phyloP scores from a whole-genome alignment of 78 protist species.

The Dictyostelium capitatum region DNA sequence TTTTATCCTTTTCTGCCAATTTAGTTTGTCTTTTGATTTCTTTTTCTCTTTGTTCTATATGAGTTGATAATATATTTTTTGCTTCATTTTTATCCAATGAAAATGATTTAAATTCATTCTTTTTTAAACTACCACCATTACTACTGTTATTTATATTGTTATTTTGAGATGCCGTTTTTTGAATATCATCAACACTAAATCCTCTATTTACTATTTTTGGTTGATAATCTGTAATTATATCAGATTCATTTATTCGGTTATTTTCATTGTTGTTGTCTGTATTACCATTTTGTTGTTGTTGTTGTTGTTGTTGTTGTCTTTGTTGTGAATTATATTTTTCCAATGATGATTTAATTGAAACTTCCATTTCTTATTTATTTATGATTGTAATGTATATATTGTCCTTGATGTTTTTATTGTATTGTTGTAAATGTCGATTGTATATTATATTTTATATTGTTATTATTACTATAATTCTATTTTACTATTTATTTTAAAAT shows the following conservation, averaged over 20 bases:
- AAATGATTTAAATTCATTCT: slow-evolving; percentile 1
- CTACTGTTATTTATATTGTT: slow-evolving; percentile 9
- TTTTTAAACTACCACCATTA: background rate
- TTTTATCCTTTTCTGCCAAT: slow-evolving; percentile 71
- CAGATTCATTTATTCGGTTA: background rate
- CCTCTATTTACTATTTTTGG: slow-evolving; percentile 35
- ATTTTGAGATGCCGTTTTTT: too few relatives aligned
- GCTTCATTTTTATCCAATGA: slow-evolving; percentile 34
- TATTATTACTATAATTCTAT: background rate
- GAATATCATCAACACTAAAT: background rate
- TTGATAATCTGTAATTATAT: slow-evolving; percentile 23
- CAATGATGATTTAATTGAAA: slow-evolving; percentile 11
- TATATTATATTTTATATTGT: background rate
- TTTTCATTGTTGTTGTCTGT: background rate
- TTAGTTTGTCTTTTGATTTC: slow-evolving; percentile 60
- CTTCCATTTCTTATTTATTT: background rate
- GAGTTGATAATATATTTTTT: slow-evolving; percentile 44
- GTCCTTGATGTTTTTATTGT: too few relatives aligned
- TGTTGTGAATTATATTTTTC: slow-evolving; percentile 10
- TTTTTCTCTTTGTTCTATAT: slow-evolving; percentile 63
- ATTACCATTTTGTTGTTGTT: background rate
- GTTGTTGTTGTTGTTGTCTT: background rate
- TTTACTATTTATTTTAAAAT: background rate
- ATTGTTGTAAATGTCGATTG: too few relatives aligned
- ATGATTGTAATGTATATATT: background rate